A percentile compares a stretch with the other conserved stretches of the same genome.
Conservation (phyloP, 2,329 filamentous ascomycete species). For the Trichoderma sp. region DNA sequence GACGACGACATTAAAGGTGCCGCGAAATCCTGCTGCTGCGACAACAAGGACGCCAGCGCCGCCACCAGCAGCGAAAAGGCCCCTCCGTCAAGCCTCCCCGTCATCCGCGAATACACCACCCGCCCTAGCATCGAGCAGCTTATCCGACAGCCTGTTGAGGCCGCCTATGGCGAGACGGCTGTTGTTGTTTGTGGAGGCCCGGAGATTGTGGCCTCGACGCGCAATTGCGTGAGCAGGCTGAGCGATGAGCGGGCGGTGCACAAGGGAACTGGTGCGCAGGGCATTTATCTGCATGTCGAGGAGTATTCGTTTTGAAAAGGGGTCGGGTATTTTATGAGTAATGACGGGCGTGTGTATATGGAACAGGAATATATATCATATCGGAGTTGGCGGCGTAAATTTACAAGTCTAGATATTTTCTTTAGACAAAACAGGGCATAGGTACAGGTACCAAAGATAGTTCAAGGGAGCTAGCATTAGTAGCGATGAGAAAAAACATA, state of each 20-base stretch:
- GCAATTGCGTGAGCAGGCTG: conserved; percentile 56
- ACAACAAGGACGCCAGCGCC: background rate
- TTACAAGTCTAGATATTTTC: background rate
- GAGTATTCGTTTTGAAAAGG: conserved; percentile 55
- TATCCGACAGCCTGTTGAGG: conserved; percentile 57
- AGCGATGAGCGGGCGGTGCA: conserved; percentile 64
- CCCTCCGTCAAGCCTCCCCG: background rate
- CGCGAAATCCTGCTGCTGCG: conserved; percentile 30
- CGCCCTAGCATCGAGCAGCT: conserved; percentile 55
- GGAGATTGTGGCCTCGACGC: conserved; percentile 53
- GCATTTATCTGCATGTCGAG: conserved; percentile 61
- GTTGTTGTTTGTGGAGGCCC: conserved; percentile 62
- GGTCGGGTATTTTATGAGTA: background rate
- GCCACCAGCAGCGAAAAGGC: background rate
- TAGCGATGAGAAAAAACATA: background rate
- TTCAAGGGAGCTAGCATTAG: background rate
- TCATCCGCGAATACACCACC: conserved; percentile 45
- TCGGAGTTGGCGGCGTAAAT: background rate
- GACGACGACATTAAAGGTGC: conserved; percentile 13
- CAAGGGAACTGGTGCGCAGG: conserved; percentile 65
- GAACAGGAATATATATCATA: background rate
- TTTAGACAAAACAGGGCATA: background rate
- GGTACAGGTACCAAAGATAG: background rate
- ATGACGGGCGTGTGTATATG: background rate
- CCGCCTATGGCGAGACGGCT: conserved; percentile 61